phyloP scores from a whole-genome alignment of 139 green algal species.

The Pedinophyceae sp. region DNA sequence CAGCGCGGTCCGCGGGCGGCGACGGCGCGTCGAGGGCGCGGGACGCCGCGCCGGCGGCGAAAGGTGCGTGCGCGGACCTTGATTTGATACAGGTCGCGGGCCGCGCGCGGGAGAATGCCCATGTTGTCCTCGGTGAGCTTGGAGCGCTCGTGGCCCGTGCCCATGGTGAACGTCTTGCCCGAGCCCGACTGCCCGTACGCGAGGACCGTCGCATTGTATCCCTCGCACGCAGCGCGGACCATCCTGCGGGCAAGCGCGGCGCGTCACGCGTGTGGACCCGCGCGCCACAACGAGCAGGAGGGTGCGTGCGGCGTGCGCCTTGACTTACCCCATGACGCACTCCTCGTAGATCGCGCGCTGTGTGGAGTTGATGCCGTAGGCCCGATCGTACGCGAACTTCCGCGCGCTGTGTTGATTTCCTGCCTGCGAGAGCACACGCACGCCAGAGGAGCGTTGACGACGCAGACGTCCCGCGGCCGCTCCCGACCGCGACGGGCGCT shows the following conservation, averaged over 20 bases:
- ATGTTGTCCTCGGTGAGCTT: not conserved
- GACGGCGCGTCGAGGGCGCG: too few species aligned
- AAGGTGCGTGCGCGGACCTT: too few species aligned
- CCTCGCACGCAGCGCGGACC: not conserved
- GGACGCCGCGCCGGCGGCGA: too few species aligned
- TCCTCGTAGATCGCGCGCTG: not conserved
- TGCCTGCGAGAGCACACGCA: too few species aligned
- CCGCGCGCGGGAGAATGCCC: not conserved
- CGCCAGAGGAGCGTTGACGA: too few species aligned
- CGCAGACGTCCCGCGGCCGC: not conserved
- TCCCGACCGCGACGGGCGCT: not conserved
- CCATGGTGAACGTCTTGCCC: slow-evolving; percentile 8
- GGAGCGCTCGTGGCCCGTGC: not conserved
- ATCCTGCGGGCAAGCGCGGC: too few species aligned
- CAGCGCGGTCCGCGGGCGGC: too few species aligned
- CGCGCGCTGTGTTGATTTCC: too few species aligned
- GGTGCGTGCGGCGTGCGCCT: too few species aligned
- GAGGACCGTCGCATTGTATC: slow-evolving; percentile 11
- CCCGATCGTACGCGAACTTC: not conserved
- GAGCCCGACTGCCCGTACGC: slow-evolving; percentile 14
- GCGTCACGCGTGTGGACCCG: too few species aligned
- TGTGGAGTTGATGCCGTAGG: not conserved
- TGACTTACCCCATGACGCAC: too few species aligned
- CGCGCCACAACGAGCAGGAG: too few species aligned
- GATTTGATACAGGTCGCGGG: not conserved